A percentile compares a stretch with the other conserved stretches of the same genome.
phyloP scores from a whole-genome alignment of 2,329 filamentous ascomycete genomes.

The Ascochyta koolunga region DNA sequence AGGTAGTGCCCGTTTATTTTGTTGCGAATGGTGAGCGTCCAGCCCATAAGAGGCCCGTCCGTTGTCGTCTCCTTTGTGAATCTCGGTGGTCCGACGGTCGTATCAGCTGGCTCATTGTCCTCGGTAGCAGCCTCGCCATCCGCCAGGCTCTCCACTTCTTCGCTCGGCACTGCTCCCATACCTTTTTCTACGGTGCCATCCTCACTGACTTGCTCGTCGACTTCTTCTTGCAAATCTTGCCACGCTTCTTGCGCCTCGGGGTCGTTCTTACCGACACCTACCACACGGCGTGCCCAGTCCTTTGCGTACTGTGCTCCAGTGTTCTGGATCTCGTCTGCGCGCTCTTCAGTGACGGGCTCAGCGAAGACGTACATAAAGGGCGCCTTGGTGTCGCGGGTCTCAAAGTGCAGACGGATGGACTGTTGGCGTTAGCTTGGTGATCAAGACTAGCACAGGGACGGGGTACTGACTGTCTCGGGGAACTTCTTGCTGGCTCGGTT shows the following conservation, averaged over 20 bases:
- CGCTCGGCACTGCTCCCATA: neutral
- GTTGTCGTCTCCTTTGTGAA: neutral
- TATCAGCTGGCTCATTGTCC: neutral
- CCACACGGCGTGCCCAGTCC: slow-evolving; percentile 69
- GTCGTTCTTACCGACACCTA: slow-evolving; percentile 49
- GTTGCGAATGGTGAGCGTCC: slow-evolving; percentile 76
- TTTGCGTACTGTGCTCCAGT: slow-evolving; percentile 68
- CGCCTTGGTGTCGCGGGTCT: slow-evolving; percentile 67
- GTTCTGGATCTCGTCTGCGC: slow-evolving; percentile 76
- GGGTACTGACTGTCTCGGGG: slow-evolving; percentile 62
- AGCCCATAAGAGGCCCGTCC: slow-evolving; percentile 62
- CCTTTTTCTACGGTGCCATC: slow-evolving; percentile 22
- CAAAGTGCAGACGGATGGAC: slow-evolving; percentile 81
- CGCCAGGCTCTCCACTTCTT: neutral
- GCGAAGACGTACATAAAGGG: slow-evolving; percentile 89
- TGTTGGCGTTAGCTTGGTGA: slow-evolving; percentile 30
- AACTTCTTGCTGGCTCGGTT: slow-evolving; percentile 76
- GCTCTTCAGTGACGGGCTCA: slow-evolving; percentile 76
- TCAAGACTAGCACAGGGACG: too few relatives aligned
- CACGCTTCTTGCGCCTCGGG: slow-evolving; percentile 38
- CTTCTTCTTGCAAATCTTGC: slow-evolving; percentile 39
- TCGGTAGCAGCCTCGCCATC: neutral
- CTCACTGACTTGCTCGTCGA: slow-evolving; percentile 41
- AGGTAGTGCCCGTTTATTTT: slow-evolving; percentile 71
- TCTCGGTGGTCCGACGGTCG: neutral